Conservation (phyloP, 2,329 filamentous ascomycete species). For the Sarocladium oryzae region DNA sequence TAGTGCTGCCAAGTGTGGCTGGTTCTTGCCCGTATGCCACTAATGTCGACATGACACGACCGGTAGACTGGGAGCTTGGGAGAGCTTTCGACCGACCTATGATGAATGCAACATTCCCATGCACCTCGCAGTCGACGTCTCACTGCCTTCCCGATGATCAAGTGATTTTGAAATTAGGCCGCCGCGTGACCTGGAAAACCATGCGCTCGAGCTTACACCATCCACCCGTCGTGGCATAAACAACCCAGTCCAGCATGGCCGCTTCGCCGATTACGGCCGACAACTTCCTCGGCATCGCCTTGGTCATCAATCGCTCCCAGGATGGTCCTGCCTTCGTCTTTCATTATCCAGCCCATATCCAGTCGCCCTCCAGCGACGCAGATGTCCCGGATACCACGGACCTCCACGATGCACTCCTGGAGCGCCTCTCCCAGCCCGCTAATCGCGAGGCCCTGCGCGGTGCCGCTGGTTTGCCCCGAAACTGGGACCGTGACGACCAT, state of each 20-base stretch:
- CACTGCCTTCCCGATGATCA: neutral
- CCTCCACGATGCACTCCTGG: slow-evolving; percentile 45
- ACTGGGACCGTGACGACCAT: slow-evolving; percentile 49
- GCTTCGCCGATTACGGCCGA: slow-evolving; percentile 47
- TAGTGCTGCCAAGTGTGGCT: neutral
- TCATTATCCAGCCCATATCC: slow-evolving; percentile 68
- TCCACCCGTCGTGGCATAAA: neutral
- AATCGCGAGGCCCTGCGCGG: slow-evolving; percentile 16
- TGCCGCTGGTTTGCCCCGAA: slow-evolving; percentile 30
- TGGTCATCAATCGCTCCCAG: slow-evolving; percentile 67
- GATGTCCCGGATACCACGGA: slow-evolving; percentile 29
- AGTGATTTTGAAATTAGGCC: neutral
- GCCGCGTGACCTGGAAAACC: neutral
- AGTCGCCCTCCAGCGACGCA: slow-evolving; percentile 22
- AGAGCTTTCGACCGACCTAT: neutral
- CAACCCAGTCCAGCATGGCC: slow-evolving; percentile 17
- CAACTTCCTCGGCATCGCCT: slow-evolving; percentile 62
- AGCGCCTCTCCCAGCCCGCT: slow-evolving; percentile 35
- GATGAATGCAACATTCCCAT: neutral
- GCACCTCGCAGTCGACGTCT: neutral
- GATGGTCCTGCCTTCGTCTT: slow-evolving; percentile 80
- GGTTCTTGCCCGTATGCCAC: no score
- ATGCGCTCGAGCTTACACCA: neutral
- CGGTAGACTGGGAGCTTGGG: neutral
- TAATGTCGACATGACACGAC: neutral